Evolutionary conservation across 1,284 basidiomycete genomes (phyloP), one percentile per base, ranked within the genome.

Genomic region (Apiotrichum sp.): DNA sequence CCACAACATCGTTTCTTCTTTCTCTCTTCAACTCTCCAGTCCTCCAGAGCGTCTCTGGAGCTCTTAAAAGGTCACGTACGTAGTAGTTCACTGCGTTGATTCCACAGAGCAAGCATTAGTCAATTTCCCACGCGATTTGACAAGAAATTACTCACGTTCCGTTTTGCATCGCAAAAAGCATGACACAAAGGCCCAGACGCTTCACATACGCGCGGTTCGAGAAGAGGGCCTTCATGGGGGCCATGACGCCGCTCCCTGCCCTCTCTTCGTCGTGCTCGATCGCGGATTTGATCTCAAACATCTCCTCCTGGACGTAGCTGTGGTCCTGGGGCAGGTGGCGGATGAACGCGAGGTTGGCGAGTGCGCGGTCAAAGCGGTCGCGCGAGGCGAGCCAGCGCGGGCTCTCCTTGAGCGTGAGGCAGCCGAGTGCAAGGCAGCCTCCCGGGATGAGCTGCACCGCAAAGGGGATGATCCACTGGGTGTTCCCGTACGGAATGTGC

Each of bases 391-490:
- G 76, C 77, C 80, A 81, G 3, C 80, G 72, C 1, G 82, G 82
- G 0, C 79, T 79, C 62, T 83, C 81, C 42, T 70, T 69, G 22
- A 82, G 65, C 65, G 80, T 78, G 49, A 79, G 65, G 3, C 72
- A 64, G n/a, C 76, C 78, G 48, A 80, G 55, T 44, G 76, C 66
- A 45, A 81, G 70, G 6, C 80, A 40, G 1, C 79, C 79, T 10
- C 78, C 80, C 3, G 81, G 82, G 64, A 82, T 76, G 52, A 82
- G 73, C 62, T 83, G 82, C 7, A 82, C 72, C 1, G 78, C 79
- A 54, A 82, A 78, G 2, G 81, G 79, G 56, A 82, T 78, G 10
- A 78, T 62, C 79, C 79, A 83, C 31, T 68, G 56, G 9, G 36
- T 52, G 36, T 52, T 70, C 40, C 71, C 68, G 38, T 74, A 62